phyloP scores from a whole-genome alignment of 805 yeast species.

The Teunomyces tritomae region DNA sequence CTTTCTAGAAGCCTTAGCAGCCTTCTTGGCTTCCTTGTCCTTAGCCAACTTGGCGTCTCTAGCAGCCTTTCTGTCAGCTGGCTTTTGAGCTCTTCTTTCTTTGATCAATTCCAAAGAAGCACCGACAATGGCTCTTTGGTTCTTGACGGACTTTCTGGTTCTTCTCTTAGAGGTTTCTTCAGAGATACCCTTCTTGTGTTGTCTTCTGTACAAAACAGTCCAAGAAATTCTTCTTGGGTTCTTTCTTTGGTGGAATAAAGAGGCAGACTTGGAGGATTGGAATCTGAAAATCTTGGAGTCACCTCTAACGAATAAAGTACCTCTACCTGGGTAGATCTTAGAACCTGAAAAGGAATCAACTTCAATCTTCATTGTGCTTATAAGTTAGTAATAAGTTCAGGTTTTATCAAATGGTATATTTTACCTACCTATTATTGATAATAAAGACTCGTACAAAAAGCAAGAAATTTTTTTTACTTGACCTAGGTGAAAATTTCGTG shows the following conservation, averaged over 20 bases:
- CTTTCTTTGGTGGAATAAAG: conserved; percentile 99
- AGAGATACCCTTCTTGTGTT: conserved; percentile 99
- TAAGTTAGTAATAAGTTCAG: conserved; percentile 29
- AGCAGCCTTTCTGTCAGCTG: conserved; percentile 97
- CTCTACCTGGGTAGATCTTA: conserved; percentile 99
- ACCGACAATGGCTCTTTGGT: conserved; percentile 99
- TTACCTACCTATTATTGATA: conserved; percentile 18
- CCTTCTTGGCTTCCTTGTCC: conserved; percentile 86
- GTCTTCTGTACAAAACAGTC: conserved; percentile 99
- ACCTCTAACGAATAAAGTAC: conserved; percentile 98
- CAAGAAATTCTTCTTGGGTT: conserved; percentile 99
- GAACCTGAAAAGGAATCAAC: conserved; percentile 99
- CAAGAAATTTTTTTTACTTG: conserved; percentile 9
- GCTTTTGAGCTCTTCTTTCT: conserved; percentile 94
- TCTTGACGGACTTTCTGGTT: conserved; percentile 94
- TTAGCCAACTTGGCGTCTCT: conserved; percentile 85
- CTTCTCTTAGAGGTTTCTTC: conserved; percentile 98
- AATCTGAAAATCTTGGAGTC: conserved; percentile 99
- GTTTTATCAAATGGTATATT: neutral
- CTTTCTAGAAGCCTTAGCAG: conserved; percentile 91
- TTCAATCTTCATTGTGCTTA: conserved; percentile 91
- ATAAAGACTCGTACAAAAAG: conserved; percentile 9
- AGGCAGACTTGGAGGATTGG: conserved; percentile 95
- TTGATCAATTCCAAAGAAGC: conserved; percentile 97
- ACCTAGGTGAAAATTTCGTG: conserved; percentile 6